Conservation (phyloP, 1,139 yeast species). For the Nakaseomyces delphensis region DNA sequence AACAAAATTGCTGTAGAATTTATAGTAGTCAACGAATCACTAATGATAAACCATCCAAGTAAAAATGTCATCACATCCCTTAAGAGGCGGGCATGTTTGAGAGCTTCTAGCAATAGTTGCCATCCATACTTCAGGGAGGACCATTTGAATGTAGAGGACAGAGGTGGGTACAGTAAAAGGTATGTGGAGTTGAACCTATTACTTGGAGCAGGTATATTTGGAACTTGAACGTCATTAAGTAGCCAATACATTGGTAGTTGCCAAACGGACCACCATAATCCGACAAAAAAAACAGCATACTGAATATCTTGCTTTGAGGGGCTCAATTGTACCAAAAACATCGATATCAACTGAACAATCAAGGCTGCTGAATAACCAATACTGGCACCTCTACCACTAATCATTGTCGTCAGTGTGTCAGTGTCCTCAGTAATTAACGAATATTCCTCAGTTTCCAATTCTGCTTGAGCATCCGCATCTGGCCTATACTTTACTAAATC, state of each 20-base stretch:
- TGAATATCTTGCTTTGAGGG: conserved; percentile 43
- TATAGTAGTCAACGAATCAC: conserved; percentile 64
- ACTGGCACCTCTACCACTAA: conserved; percentile 61
- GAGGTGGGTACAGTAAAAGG: not conserved
- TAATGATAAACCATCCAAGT: conserved; percentile 59
- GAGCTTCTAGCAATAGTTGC: conserved; percentile 44
- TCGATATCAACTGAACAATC: conserved; percentile 49
- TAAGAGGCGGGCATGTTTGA: conserved; percentile 46
- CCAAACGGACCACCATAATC: conserved; percentile 63
- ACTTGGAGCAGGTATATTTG: not conserved
- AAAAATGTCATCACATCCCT: conserved; percentile 53
- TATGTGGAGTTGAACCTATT: not conserved
- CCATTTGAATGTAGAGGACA: conserved; percentile 26
- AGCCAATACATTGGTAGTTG: conserved; percentile 47
- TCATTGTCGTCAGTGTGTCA: conserved; percentile 37
- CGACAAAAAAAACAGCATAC: conserved; percentile 49
- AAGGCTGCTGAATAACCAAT: conserved; percentile 57
- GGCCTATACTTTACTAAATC: conserved; percentile 18
- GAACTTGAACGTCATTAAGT: conserved; percentile 31
- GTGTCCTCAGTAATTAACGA: conserved; percentile 32
- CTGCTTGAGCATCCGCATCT: conserved; percentile 8
- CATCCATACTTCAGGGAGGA: conserved; percentile 47
- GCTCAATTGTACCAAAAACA: conserved; percentile 40
- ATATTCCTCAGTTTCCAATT: conserved; percentile 19
- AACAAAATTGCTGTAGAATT: conserved; percentile 66